Base-by-base conservation (phyloP, 352 stramenopile genomes). In the Globisporangium radiosum region DNA sequence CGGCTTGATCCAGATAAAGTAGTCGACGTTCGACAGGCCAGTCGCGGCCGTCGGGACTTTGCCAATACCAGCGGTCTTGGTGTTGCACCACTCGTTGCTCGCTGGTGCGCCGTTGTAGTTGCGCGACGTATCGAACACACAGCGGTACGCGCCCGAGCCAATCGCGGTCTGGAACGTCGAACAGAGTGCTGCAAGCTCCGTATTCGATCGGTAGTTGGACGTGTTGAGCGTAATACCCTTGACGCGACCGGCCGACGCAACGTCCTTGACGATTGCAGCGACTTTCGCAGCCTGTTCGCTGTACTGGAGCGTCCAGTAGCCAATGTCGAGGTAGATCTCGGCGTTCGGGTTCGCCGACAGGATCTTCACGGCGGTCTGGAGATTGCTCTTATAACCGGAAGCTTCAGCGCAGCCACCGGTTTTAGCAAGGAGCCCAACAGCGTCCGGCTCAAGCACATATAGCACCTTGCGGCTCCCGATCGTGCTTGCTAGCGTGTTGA, bases 151-250 rank as follows among this genome's bases (percentile, higher is more conserved):
- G 3, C 49, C 69, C 25, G 68, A 71, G 8, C 69, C 74, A 52
- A 80, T 55, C 0, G 76, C 76, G 14, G 17, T 60, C 54, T 90
- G 75, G 59, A 90, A 92, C 50, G 67, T 82, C 45, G 49, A 62
- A 62, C 79, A 92, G 5, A 87, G 58, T 13, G 57, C 63, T 3
- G 71, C 56, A 7, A 92, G 62, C 17, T 76, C 66, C 45, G 49
- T 54, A n/a, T 65, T 87, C 7, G 76, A 72, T 55, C 79, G 79
- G 56, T 88, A 92, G 70, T 92, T 92, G 61, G 74, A 86, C 15
- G 82, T 88, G 72, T 92, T 90, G 53, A 92, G 72, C 39, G 70
- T 68, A 54, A 91, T 88, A 7, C 78, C 81, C 60, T 86, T 85
- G 47, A 91, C 53, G 13, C 52, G 44, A 0, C 66, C 69, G 5